phyloP scores from a whole-genome alignment of 257 asterid species.

The Striga asiatica region DNA sequence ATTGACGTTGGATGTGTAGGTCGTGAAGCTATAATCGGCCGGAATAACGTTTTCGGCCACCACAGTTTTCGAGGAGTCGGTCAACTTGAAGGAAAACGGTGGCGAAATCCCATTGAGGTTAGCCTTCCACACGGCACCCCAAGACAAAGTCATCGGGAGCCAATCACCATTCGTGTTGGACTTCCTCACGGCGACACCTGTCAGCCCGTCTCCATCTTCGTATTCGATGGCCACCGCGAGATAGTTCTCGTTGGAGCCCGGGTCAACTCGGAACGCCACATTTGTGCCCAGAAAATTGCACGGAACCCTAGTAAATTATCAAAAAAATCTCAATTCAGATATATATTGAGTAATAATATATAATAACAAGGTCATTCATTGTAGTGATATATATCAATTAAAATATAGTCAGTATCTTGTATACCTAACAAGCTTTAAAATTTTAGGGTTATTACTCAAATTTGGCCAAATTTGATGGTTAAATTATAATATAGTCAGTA shows the following conservation, averaged over 20 bases:
- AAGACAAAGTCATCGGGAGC: slow-evolving; percentile 47
- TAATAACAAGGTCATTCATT: no score
- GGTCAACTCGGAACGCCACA: slow-evolving; percentile 58
- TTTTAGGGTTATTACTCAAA: no score
- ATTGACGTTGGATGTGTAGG: slow-evolving; percentile 54
- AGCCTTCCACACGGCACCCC: slow-evolving; percentile 79
- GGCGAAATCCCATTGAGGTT: slow-evolving; percentile 25
- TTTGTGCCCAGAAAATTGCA: slow-evolving; percentile 55
- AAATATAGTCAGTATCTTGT: no score
- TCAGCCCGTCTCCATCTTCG: slow-evolving; percentile 58
- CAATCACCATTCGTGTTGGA: slow-evolving; percentile 35
- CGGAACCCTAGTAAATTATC: no score
- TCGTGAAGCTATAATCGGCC: slow-evolving; percentile 49
- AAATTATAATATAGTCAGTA: no score
- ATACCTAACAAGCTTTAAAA: no score
- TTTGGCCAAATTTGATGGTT: no score
- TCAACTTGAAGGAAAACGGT: slow-evolving; percentile 54
- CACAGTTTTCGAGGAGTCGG: slow-evolving; percentile 33
- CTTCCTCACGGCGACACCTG: slow-evolving; percentile 37
- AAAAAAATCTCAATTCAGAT: no score
- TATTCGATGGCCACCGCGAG: slow-evolving; percentile 49
- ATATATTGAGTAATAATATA: no score
- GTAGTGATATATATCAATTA: no score
- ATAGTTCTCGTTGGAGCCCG: slow-evolving; percentile 62
- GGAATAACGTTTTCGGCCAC: slow-evolving; percentile 64